Evolutionary conservation across 768 basidiomycete species (phyloP), one percentile per base, ranked within the genome.

Genomic region (Suillus weaverae): DNA sequence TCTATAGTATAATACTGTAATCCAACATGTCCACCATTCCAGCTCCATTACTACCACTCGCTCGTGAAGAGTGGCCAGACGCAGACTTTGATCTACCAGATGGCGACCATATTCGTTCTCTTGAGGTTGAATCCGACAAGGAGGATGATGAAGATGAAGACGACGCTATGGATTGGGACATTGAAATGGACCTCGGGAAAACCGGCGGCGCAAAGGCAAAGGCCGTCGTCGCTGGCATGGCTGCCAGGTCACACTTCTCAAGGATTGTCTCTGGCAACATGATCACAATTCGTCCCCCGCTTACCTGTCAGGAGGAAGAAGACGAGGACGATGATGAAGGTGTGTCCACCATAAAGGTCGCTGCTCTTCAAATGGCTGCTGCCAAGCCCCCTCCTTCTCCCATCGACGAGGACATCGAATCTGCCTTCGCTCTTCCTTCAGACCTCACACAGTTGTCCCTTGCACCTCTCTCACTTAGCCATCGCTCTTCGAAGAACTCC

Each of bases 41-140:
- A 43, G 85, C 88, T 6, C 89, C 87, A 14, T 78, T 84, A 54
- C 79, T 83, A 67, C 76, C 80, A 48, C 71, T 81, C 44, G 75
- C 83, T 62, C 84, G 85, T 67, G 92, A 94, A 77, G 91, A 93
- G 80, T 94, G 92, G 92, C 83, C 86, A 51, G 92, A 94, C 76
- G 89, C 90, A 66, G 92, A 94, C 78, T 94, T 94, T 73, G 92
- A 93, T 74, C 80, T 94, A 26, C 88, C 90, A 62, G 92, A 94
- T 56, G 92, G 86, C 50, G 85, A 85, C 56, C 81, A 86, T 57
- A 84, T 92, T 60, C 86, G 89, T 69, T 76, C 88, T 43, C 83
- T 82, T 32, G 84, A 82, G 68, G 76, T 78, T 20, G 84, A 85
- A 67, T 83, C 84, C 26, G 89, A 90, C 81, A 89, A 83, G 77